Evolutionary conservation across 345 rosid genomes (phyloP), one percentile per base, ranked within the genome.

Genomic region (Sapria himalayana): DNA sequence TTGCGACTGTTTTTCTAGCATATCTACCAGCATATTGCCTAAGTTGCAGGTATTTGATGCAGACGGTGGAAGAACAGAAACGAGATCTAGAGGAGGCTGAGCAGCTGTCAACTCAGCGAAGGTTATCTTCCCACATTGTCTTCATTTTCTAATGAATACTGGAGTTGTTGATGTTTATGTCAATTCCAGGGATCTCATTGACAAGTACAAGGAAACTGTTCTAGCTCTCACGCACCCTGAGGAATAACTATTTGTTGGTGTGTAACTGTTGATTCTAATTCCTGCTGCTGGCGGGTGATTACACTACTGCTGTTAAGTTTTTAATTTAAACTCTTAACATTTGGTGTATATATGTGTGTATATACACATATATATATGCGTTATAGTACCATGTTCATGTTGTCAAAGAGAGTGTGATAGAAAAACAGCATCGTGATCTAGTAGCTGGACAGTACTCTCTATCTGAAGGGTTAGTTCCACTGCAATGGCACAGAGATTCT

Each of bases 11-110:
- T 15, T 10, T 21, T 0, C 12, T 33, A 27, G 40, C 12, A 14
- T 25, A 15, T 25, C 34, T 7, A 15, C n/a, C 9, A 14, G 19
- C n/a, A 4, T 19, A 8, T 9, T 25, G 15, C 29, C 25, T 40
- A 19, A 19, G 12, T 41, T 43, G 15, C 18, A 11, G 8, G 46
- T 34, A 21, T 48, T 33, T 50, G 31, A 31, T 65, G 41, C 50
- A 76, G 93, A 76, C 85, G 8, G 78, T 77, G 24, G 74, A 85
- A 54, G 74, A 68, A 38, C 76, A 86, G 61, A 78, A 75, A 62
- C 24, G 45, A 46, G 78, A 73, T 63, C 39, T 78, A 22, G 92
- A 81, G 41, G 80, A 76, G 47, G 63, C 64, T n/a, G 69, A 63
- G 37, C 80, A 64, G 40, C 35, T 69, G 52, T 62, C 70, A 4